These are phyloP conservation scores for Azolla pinnata DNA, from an alignment of 75 land plant species.

Conservation along the genomic window DNA sequence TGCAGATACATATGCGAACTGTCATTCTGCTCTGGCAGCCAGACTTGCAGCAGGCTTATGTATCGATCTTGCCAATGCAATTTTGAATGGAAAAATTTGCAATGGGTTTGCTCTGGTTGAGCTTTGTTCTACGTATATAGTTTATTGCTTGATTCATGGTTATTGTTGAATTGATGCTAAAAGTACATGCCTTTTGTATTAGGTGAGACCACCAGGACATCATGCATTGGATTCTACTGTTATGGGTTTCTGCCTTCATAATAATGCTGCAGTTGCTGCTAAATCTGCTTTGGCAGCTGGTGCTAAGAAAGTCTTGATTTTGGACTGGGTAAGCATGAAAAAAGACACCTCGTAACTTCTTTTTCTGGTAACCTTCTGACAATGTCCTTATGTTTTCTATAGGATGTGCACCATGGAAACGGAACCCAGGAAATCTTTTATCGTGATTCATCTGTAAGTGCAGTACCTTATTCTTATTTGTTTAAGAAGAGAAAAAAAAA, in stretches of 20 bases:
- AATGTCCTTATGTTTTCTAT: constrained; percentile 1
- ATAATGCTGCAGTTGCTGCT: constrained; percentile 93
- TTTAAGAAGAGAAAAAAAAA: too few relatives aligned
- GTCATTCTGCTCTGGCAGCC: constrained; percentile 84
- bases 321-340: constrained; percentile 71
- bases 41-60: constrained; percentile 97
- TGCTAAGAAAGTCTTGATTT: constrained; percentile 81
- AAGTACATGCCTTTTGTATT: constrained; percentile 8
- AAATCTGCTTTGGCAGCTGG: constrained; percentile 74
- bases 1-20: constrained; percentile 88
- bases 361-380: background rate
- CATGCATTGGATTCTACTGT: constrained; percentile 69
- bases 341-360: background rate
- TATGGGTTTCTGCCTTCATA: constrained; percentile 97
- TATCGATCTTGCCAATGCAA: constrained; percentile 69
- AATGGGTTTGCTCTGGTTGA: constrained; percentile 94
- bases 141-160: background rate
- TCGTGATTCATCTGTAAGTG: constrained; percentile 56
- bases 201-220: constrained; percentile 99
- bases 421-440: constrained; percentile 99
- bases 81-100: constrained; percentile 47
- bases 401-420: constrained; percentile 99
- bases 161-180: background rate
- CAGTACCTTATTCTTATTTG: background rate
- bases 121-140: background rate